Percentiles rank a stretch among this genome's conserved stretches.
phyloP scores from a whole-genome alignment of 345 rosid genomes.

The Noccaea caerulescens region DNA sequence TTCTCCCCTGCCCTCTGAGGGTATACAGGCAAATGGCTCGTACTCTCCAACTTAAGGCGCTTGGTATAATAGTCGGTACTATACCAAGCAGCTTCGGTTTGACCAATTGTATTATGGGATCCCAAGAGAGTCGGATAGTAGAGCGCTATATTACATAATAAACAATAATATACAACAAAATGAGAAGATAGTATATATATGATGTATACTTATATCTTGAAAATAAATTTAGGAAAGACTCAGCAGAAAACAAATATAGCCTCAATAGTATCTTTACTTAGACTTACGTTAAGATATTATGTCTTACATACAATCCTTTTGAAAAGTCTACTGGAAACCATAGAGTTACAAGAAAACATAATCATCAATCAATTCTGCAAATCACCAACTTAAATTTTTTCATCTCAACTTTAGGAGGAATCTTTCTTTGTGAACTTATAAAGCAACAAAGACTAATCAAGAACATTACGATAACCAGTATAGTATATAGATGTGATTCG shows the following conservation, averaged over 20 bases:
- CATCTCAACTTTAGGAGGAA: background rate
- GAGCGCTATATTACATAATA: conserved; percentile 87
- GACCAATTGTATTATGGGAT: conserved; percentile 87
- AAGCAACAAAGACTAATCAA: conserved; percentile 29
- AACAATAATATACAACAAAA: conserved; percentile 56
- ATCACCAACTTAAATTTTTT: background rate
- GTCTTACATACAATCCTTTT: conserved; percentile 17
- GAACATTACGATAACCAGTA: conserved; percentile 2
- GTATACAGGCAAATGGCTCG: conserved; percentile 82
- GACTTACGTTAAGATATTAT: conserved; percentile 24
- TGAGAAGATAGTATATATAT: conserved; percentile 51
- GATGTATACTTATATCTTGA: conserved; percentile 50
- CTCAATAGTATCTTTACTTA: conserved; percentile 27
- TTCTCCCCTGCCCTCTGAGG: conserved; percentile 98
- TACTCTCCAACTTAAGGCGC: conserved; percentile 89
- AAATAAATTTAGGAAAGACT: conserved; percentile 42
- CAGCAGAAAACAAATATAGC: conserved; percentile 35
- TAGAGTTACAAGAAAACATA: conserved; percentile 29
- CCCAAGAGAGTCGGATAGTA: conserved; percentile 82
- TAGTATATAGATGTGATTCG: conserved; percentile 10
- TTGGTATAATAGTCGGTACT: conserved; percentile 71
- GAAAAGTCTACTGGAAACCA: conserved; percentile 17
- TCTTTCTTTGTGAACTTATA: conserved; percentile 18
- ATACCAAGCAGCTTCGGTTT: conserved; percentile 96
- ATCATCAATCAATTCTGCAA: conserved; percentile 5